Conservation (phyloP, 257 asterid species). For the Fraxinus cuspidata region DNA sequence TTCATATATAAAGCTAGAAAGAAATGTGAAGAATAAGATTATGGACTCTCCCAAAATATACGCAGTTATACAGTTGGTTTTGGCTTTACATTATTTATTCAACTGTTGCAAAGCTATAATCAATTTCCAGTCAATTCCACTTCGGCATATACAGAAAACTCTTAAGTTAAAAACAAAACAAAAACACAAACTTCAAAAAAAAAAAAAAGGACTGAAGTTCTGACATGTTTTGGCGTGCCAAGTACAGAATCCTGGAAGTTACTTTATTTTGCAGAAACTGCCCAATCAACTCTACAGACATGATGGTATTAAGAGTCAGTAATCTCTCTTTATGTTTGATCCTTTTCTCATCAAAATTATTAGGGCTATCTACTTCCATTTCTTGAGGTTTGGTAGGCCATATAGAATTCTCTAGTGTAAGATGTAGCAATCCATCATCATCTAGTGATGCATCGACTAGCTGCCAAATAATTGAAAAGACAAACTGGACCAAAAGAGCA, state of each 20-base stretch:
- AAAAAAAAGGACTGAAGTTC: slow-evolving; percentile 46
- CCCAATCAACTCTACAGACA: slow-evolving; percentile 76
- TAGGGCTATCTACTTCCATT: slow-evolving; percentile 61
- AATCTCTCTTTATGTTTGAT: slow-evolving; percentile 52
- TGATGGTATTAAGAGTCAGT: slow-evolving; percentile 51
- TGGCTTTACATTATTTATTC: slow-evolving; percentile 6
- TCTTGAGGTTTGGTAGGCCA: slow-evolving; percentile 74
- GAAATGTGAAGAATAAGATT: neutral
- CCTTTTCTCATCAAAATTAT: slow-evolving; percentile 47
- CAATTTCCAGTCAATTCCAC: slow-evolving; percentile 3
- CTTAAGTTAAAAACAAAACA: neutral
- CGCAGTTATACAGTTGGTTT: neutral
- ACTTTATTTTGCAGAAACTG: slow-evolving; percentile 68
- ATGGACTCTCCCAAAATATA: neutral
- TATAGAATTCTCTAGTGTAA: slow-evolving; percentile 51
- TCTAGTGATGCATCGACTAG: slow-evolving; percentile 77
- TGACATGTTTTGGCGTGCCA: slow-evolving; percentile 96
- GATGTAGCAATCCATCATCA: slow-evolving; percentile 81
- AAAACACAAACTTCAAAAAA: slow-evolving; percentile 8
- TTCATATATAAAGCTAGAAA: neutral
- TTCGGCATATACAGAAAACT: neutral
- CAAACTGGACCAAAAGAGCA: slow-evolving; percentile 57
- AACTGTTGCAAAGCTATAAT: slow-evolving; percentile 12
- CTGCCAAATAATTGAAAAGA: slow-evolving; percentile 78
- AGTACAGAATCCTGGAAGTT: slow-evolving; percentile 83